Conservation (phyloP, 2,329 filamentous ascomycete species). For the Diaporthe nobilis region DNA sequence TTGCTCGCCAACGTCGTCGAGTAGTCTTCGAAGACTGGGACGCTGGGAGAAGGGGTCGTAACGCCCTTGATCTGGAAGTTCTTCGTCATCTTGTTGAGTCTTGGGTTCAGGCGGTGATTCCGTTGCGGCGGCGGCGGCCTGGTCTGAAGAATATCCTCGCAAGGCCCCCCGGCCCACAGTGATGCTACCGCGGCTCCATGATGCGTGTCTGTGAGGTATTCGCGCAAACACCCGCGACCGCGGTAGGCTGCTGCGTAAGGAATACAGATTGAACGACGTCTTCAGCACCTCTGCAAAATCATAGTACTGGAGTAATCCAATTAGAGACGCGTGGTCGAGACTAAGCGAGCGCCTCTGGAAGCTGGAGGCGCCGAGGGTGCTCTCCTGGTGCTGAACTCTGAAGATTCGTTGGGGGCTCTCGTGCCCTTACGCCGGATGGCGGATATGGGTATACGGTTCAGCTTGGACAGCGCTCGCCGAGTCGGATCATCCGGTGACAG, state of each 20-base stretch:
- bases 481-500: conserved; percentile 39
- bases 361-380: background rate
- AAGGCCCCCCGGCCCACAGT: conserved; percentile 58
- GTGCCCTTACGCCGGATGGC: background rate
- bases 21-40: conserved; percentile 19
- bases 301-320: conserved; percentile 45
- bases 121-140: conserved; percentile 33
- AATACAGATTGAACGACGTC: conserved; percentile 60
- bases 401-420: background rate
- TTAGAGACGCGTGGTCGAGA: conserved; percentile 10
- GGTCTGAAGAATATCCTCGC: conserved; percentile 41
- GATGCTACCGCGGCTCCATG: conserved; percentile 58
- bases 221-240: conserved; percentile 59
- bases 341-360: conserved; percentile 10
- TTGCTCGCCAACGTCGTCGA: conserved; percentile 39
- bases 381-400: background rate
- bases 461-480: background rate
- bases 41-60: conserved; percentile 37
- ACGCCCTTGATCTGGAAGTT: conserved; percentile 30
- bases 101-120: conserved; percentile 39
- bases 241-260: conserved; percentile 54
- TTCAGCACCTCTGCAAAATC: conserved; percentile 43
- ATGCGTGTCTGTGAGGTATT: conserved; percentile 55
- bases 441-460: background rate
- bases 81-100: conserved; percentile 19